These are phyloP conservation scores for Heteromeles arbutifolia DNA, from an alignment of 306 rosid species.

Conservation along the genomic window DNA sequence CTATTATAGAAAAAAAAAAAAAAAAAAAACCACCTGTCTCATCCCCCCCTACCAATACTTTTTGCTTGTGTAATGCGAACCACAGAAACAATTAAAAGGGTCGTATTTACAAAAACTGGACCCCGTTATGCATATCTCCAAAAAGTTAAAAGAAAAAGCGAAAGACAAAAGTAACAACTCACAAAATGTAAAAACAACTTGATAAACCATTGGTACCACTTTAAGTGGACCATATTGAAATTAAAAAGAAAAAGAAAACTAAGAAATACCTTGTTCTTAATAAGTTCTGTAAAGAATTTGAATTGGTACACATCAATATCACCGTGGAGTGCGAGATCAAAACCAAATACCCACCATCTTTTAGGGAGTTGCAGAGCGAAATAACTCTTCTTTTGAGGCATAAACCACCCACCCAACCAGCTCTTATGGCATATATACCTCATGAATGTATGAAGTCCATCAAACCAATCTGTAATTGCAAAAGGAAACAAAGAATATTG, in stretches of 20 bases:
- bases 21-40: background rate
- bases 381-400: constrained; percentile 97
- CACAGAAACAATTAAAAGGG: background rate
- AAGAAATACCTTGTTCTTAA: constrained; percentile 60
- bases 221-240: background rate
- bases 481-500: constrained; percentile 1
- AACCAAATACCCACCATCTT: constrained; percentile 97
- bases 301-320: constrained; percentile 97
- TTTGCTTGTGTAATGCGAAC: background rate
- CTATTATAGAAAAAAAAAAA: background rate
- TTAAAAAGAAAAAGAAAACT: background rate
- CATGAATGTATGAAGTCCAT: constrained; percentile 95
- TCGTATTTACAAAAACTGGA: background rate
- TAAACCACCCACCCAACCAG: constrained; percentile 99
- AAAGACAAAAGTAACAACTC: background rate
- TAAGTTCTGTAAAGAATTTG: constrained; percentile 81
- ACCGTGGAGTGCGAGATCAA: constrained; percentile 85
- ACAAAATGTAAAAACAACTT: background rate
- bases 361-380: constrained; percentile 94
- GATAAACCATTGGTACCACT: background rate
- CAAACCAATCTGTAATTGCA: constrained; percentile 82
- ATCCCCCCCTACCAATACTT: background rate
- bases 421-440: constrained; percentile 85
- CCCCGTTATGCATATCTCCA: background rate
- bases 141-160: background rate